Base-by-base conservation (phyloP, 306 rosid genomes). In the Begonia fuchsioides region DNA sequence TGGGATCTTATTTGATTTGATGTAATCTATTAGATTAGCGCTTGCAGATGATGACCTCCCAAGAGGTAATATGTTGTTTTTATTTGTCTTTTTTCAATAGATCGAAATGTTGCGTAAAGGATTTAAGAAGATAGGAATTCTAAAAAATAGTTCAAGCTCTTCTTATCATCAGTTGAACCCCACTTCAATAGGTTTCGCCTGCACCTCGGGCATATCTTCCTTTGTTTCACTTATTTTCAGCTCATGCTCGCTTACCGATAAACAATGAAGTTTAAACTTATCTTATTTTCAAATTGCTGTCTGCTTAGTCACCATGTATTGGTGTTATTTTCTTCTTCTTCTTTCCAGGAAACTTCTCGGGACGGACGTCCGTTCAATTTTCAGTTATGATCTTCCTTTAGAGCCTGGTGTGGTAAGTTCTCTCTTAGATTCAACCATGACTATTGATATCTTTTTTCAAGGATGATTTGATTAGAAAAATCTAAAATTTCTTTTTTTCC, bases 371-470 rank as follows among this genome's bases (percentile, higher is more conserved):
- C 98, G 85, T 64, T 71, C 94, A 47, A 72, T 9, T 59, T 46
- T 90, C 68, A 74, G 73, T 69, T 75, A 64, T 46, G 82, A 73
- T 62, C 41, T 62, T 48, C 76, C 81, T 38, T 70, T 90, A 76
- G 73, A 79, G 85, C 90, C 98, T 46, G 94, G 98, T 67, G 85
- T 73, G 69, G 98, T 90, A 90, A 81, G 98, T 84, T 68, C 15
- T 61, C 62, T 65, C 52, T 67, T 53, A 32, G 59, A 60, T 60
- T 13, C 12, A 50, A 61, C 64, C 50, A 50, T 46, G 51, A 51
- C 18, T 44, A 10, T n/a, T 3, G 10, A 15, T 47, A 7, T 47
- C 3, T 2, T 13, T 13, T 26, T 26, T 26, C 35, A 26, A 26
- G 35, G 7, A 26, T 26, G 35, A 6, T 2, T 26, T 26, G 35